Conservation (phyloP, 345 rosid species). For the Passiflora organensis region DNA sequence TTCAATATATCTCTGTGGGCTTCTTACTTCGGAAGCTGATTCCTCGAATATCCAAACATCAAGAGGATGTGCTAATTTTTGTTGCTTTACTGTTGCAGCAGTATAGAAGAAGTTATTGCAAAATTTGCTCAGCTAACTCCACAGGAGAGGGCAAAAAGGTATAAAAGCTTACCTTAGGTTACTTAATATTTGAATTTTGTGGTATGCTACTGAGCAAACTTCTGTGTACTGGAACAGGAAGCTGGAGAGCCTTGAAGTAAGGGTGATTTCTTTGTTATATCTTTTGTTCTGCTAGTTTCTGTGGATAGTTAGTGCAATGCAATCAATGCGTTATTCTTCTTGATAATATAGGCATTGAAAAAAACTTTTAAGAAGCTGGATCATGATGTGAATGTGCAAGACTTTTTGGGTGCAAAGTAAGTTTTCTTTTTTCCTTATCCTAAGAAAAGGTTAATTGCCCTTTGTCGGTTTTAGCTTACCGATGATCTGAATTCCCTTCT, state of each 20-base stretch:
- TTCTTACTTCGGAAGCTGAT: too few relatives aligned
- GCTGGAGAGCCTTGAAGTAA: constrained; percentile 92
- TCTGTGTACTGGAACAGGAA: constrained; percentile 72
- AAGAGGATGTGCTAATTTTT: too few relatives aligned
- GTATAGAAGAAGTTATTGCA: constrained; percentile 70
- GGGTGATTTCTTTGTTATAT: constrained; percentile 16
- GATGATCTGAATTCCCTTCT: constrained; percentile 26
- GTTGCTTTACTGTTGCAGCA: constrained; percentile 38
- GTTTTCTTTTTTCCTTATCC: too few relatives aligned
- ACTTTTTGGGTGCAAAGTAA: constrained; percentile 68
- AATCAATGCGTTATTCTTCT: constrained; percentile 22
- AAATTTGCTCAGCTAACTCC: constrained; percentile 72
- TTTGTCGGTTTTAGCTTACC: constrained; percentile 1
- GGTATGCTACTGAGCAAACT: too few relatives aligned
- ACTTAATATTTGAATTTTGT: too few relatives aligned
- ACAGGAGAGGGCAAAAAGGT: constrained; percentile 92
- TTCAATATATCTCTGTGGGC: too few relatives aligned
- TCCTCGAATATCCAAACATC: neutral
- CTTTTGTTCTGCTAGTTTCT: constrained; percentile 4
- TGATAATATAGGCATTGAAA: constrained; percentile 61
- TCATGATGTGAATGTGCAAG: constrained; percentile 83
- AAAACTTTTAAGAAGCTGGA: constrained; percentile 89
- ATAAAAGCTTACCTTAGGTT: neutral
- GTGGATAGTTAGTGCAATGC: neutral
- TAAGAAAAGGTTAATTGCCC: constrained; percentile 9